Evolutionary conservation across 805 yeast genomes (phyloP).

Genomic region (Saccharomycopsis synnaedendra): DNA sequence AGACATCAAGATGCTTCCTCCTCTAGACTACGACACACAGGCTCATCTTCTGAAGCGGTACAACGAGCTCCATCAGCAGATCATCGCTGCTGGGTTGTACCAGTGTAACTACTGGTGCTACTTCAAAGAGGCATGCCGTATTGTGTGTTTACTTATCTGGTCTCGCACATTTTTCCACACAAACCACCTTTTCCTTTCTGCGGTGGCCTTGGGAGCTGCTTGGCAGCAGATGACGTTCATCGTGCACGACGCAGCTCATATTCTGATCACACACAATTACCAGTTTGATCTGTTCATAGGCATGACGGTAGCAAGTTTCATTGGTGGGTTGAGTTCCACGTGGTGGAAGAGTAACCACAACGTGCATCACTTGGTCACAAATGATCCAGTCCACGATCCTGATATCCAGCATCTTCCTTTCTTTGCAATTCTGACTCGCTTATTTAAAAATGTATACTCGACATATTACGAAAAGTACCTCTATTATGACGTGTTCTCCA

Average conservation of each 20-base stretch:
- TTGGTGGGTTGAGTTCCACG: slow-evolving; percentile 83
- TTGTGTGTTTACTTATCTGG: slow-evolving; percentile 38
- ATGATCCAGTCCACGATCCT: slow-evolving; percentile 90
- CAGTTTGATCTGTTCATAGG: slow-evolving; percentile 68
- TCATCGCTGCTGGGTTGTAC: slow-evolving; percentile 52
- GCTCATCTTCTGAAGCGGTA: slow-evolving; percentile 42
- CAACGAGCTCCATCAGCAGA: slow-evolving; percentile 42
- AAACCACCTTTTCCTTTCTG: slow-evolving; percentile 41
- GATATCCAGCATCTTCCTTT: slow-evolving; percentile 91
- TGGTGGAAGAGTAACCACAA: slow-evolving; percentile 96
- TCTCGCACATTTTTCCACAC: slow-evolving; percentile 38
- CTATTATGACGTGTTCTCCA: slow-evolving; percentile 58
- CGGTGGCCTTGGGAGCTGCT: slow-evolving; percentile 54
- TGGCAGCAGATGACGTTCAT: slow-evolving; percentile 89
- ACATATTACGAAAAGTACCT: slow-evolving; percentile 65
- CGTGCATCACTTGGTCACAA: slow-evolving; percentile 86
- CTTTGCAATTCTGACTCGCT: slow-evolving; percentile 69
- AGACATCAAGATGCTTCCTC: slow-evolving; percentile 51
- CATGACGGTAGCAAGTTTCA: slow-evolving; percentile 58
- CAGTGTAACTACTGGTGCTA: slow-evolving; percentile 67
- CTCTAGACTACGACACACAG: slow-evolving; percentile 62
- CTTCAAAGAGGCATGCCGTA: slow-evolving; percentile 55
- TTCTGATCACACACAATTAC: slow-evolving; percentile 71
- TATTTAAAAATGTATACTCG: slow-evolving; percentile 61
- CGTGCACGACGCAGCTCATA: slow-evolving; percentile 87